phyloP scores from a whole-genome alignment of 495 filamentous ascomycete genomes.

The Pseudoneurospora amorphoporcata region DNA sequence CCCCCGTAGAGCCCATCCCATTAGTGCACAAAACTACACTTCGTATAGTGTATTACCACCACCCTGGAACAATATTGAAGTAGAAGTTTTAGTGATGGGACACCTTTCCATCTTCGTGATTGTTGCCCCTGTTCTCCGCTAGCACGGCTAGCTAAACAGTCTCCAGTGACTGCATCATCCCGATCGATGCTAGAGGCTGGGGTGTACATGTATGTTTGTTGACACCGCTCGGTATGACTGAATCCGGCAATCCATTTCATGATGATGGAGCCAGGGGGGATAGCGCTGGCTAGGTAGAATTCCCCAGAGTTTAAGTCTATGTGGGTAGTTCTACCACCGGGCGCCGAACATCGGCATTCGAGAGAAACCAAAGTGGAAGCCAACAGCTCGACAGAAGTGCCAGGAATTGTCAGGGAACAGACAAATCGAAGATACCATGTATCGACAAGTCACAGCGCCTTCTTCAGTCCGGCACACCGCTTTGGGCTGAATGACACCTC shows the following conservation, averaged over 20 bases:
- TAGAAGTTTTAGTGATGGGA: not conserved
- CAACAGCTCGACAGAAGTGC: not conserved
- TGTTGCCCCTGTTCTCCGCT: not conserved
- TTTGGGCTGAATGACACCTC: not conserved
- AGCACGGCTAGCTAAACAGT: not conserved
- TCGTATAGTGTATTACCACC: not conserved
- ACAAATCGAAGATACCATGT: not conserved
- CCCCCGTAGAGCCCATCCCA: not conserved
- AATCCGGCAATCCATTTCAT: not conserved
- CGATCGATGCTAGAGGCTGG: not conserved
- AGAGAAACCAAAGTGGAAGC: not conserved
- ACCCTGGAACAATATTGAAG: not conserved
- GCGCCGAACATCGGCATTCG: not conserved
- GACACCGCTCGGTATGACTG: not conserved
- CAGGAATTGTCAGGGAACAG: not conserved
- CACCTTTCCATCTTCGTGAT: slow-evolving; percentile 21
- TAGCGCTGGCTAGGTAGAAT: not conserved
- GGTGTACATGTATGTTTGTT: too few species aligned
- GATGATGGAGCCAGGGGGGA: not conserved
- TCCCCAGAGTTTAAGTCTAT: not conserved
- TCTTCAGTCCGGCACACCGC: not conserved
- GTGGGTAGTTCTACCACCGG: not conserved
- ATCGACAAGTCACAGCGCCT: not conserved
- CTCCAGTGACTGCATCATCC: not conserved
- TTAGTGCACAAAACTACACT: not conserved